A percentile compares a stretch with the other conserved stretches of the same genome.
These are phyloP conservation scores for Mucor saturninus DNA, from an alignment of 371 early-diverging fungal genomes.

Conservation along the genomic window DNA sequence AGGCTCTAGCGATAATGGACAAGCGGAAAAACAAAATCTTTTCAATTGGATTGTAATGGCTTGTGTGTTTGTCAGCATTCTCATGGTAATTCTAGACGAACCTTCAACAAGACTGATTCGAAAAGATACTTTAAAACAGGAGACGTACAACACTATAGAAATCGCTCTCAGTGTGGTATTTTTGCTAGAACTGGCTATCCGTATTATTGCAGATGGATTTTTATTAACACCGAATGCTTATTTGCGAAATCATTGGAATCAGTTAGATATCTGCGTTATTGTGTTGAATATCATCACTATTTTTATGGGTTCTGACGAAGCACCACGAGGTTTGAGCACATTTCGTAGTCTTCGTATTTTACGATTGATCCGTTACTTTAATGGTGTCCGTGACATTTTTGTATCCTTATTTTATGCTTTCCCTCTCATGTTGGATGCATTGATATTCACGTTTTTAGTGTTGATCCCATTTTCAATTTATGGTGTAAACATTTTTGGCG, in stretches of 20 bases:
- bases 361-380: conserved; percentile 64
- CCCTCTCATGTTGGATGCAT: conserved; percentile 62
- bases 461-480: conserved; percentile 64
- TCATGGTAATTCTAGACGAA: conserved; percentile 62
- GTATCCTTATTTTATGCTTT: conserved; percentile 58
- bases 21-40: conserved; percentile 43
- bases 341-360: conserved; percentile 62
- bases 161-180: conserved; percentile 51
- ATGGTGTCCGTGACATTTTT: conserved; percentile 62
- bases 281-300: conserved; percentile 52
- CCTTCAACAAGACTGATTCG: conserved; percentile 52
- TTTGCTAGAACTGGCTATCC: conserved; percentile 53
- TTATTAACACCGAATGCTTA: conserved; percentile 56
- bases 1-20: conserved; percentile 41
- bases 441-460: conserved; percentile 56
- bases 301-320: conserved; percentile 41
- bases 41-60: conserved; percentile 68
- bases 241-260: conserved; percentile 60
- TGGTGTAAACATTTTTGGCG: conserved; percentile 64
- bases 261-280: conserved; percentile 57
- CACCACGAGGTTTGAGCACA: conserved; percentile 48
- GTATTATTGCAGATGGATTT: conserved; percentile 62
- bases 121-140: conserved; percentile 35
- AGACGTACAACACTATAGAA: conserved; percentile 50
- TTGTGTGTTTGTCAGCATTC: conserved; percentile 61